Base-by-base conservation (phyloP, 1,284 basidiomycete genomes). In the Fomitopsis schrenkii region DNA sequence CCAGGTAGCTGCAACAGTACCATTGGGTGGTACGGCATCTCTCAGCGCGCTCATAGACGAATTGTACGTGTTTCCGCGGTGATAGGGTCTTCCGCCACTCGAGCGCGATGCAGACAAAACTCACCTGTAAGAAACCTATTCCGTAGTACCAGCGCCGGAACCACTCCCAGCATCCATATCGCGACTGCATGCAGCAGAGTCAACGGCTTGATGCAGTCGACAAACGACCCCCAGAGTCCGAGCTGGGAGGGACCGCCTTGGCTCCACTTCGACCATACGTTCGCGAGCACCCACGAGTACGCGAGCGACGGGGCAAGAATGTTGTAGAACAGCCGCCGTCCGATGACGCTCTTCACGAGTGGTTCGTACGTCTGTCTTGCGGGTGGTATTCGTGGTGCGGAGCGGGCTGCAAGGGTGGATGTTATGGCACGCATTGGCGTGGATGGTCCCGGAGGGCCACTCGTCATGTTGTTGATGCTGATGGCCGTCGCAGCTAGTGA, bases 351-450 rank as follows among this genome's bases (percentile, higher is more conserved):
- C 67, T 85, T 87, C 5, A 84, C 80, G 36, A 83, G 78, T 12
- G 87, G 86, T 63, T 88, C 85, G 66, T 83, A 90, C 1, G 76
- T 72, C 65, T 83, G 78, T 6, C 78, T 69, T 5, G 85, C 71
- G 2, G 81, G 74, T 5, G 83, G 82, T 12, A 86, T 72, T 9
- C 76, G 71, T 0, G 80, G 79, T 5, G 82, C 74, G 0, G 81
- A 72, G 53, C 81, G 79, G 9, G 78, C 74, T 0, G 78, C 71
- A 17, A 86, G 73, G 5, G 74, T 67, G 5, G 74, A 73, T 17
- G 70, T 67, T 28, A 72, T 69, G 10, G 73, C 72, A 53, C 72
- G 72, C 7, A 72, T 63, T 14, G 72, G 68, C n/a, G 69, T 72
- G 40, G 67, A 62, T 5, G 63, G 44, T 33, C 52, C 35, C 15